A percentile compares a stretch with the other conserved stretches of the same genome.
phyloP scores from a whole-genome alignment of 2,329 filamentous ascomycete species.

The Colletotrichum sp. region DNA sequence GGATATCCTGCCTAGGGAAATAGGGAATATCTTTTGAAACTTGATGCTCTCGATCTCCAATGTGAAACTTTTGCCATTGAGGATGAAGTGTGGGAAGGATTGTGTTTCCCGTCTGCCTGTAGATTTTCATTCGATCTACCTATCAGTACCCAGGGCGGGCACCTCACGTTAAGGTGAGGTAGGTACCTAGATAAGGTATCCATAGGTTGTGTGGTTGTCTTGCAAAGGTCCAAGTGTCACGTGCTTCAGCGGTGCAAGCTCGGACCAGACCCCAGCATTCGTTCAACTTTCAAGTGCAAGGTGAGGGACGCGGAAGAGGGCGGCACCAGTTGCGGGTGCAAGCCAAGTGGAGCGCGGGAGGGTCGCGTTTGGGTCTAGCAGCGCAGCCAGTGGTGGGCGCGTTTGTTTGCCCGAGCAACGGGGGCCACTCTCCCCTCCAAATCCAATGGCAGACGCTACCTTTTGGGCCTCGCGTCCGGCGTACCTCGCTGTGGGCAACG shows the following conservation, averaged over 20 bases:
- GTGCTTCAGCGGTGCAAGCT: neutral
- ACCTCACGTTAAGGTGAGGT: too few species aligned
- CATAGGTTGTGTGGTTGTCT: neutral
- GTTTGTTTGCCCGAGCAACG: constrained; percentile 22
- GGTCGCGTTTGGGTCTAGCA: constrained; percentile 1
- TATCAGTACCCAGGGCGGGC: too few species aligned
- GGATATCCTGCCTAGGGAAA: neutral
- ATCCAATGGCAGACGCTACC: neutral
- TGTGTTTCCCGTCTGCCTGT: neutral
- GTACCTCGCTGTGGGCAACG: neutral
- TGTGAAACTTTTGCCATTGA: neutral
- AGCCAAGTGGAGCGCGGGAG: constrained; percentile 1
- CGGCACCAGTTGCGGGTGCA: neutral
- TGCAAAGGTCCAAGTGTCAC: neutral
- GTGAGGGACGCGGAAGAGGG: neutral
- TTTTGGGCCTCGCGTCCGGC: neutral
- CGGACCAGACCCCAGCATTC: neutral
- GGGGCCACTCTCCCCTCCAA: neutral
- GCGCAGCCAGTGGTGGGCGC: neutral
- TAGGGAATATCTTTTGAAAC: neutral
- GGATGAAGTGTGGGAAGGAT: neutral
- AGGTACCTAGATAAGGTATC: too few species aligned
- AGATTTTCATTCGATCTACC: neutral
- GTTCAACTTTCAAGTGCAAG: neutral
- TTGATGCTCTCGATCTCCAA: neutral